A percentile compares a stretch with the other conserved stretches of the same genome.
Conservation (phyloP, 192 early-diverging fungal genomes). For the Dissophora ornata region DNA sequence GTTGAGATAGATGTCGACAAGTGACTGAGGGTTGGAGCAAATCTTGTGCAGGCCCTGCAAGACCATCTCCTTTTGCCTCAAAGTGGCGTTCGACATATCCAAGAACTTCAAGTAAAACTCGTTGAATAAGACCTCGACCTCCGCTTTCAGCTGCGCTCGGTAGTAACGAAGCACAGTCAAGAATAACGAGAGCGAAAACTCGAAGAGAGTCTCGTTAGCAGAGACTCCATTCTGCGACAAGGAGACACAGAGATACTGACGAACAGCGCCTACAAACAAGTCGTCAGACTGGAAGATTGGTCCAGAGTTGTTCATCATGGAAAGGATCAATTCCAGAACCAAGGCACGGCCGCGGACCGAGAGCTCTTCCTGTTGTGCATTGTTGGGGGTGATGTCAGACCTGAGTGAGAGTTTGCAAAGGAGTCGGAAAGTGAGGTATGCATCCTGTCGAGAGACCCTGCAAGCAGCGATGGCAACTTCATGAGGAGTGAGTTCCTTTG, state of each 20-base stretch:
- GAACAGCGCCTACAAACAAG: slow-evolving; percentile 53
- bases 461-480: slow-evolving; percentile 30
- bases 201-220: slow-evolving; percentile 59
- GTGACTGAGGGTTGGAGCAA: slow-evolving; percentile 75
- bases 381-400: slow-evolving; percentile 34
- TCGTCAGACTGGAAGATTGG: slow-evolving; percentile 55
- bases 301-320: slow-evolving; percentile 62
- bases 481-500: slow-evolving; percentile 31
- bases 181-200: slow-evolving; percentile 59
- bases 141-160: slow-evolving; percentile 74
- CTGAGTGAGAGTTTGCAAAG: slow-evolving; percentile 57
- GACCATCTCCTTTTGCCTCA: slow-evolving; percentile 79
- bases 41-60: slow-evolving; percentile 79
- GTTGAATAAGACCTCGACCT: slow-evolving; percentile 88
- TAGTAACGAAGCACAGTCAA: slow-evolving; percentile 56
- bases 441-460: slow-evolving; percentile 54
- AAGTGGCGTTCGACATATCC: slow-evolving; percentile 76
- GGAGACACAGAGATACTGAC: slow-evolving; percentile 58
- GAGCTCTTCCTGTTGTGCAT: slow-evolving; percentile 54
- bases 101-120: slow-evolving; percentile 89
- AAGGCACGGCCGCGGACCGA: slow-evolving; percentile 55
- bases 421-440: slow-evolving; percentile 56
- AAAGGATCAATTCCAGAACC: slow-evolving; percentile 59
- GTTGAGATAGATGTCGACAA: slow-evolving; percentile 94
- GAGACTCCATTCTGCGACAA: slow-evolving; percentile 61